A percentile compares a stretch with the other conserved stretches of the same genome.
Conservation (phyloP, 2,329 filamentous ascomycete species). For the Microsporum ferrugineum region DNA sequence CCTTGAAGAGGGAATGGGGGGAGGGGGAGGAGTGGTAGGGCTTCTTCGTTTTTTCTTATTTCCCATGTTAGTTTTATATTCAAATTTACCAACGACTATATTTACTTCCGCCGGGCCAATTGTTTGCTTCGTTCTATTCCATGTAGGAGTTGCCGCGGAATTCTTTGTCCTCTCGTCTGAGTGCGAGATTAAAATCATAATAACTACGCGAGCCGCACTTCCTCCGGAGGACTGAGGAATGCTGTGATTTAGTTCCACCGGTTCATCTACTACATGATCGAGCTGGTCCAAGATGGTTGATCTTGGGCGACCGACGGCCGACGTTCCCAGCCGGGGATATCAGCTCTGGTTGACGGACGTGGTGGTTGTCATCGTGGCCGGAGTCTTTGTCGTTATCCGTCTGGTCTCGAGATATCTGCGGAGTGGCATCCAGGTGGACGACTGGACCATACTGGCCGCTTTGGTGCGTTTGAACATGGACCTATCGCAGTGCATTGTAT, state of each 20-base stretch:
- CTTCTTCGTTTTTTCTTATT: too few species aligned
- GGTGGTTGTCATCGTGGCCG: constrained; percentile 7
- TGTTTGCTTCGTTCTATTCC: background rate
- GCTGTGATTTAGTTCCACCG: background rate
- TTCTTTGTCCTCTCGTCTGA: background rate
- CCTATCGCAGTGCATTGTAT: background rate
- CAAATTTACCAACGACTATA: background rate
- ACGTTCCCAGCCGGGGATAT: background rate
- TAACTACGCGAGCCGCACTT: background rate
- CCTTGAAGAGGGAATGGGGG: background rate
- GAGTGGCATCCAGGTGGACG: constrained; percentile 7
- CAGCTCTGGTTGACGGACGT: constrained; percentile 1
- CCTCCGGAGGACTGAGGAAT: background rate
- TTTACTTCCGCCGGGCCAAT: background rate
- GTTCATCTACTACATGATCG: background rate
- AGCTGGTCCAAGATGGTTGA: background rate
- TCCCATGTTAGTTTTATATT: too few species aligned
- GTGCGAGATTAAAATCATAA: background rate
- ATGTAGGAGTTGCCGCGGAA: background rate
- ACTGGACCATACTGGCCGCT: constrained; percentile 9
- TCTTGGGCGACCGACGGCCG: background rate
- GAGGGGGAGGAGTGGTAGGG: background rate
- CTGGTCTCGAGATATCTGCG: constrained; percentile 10
- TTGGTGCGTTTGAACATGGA: background rate
- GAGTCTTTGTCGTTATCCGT: constrained; percentile 8